Evolutionary conservation across 73 alveolate species (phyloP).

Genomic region (Blepharisma japonicum): DNA sequence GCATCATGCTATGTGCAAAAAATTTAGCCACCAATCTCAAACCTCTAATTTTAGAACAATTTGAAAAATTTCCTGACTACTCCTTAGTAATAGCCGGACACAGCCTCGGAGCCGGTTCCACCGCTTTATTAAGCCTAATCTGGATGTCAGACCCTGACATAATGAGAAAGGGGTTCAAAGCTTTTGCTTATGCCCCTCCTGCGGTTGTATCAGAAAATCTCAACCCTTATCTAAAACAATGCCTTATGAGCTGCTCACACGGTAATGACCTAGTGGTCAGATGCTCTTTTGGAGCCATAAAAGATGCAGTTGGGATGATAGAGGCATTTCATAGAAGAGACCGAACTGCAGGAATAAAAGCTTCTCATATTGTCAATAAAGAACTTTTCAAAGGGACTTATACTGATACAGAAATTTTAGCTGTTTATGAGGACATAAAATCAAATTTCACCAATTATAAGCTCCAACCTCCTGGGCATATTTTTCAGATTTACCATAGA

Average conservation of each 20-base stretch:
- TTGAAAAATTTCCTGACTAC: slow-evolving; percentile 16
- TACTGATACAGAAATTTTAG: no score
- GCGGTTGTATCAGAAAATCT: slow-evolving; percentile 9
- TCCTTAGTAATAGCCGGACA: not conserved
- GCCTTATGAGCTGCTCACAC: not conserved
- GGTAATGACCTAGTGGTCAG: slow-evolving; percentile 7
- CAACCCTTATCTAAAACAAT: not conserved
- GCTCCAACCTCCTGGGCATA: slow-evolving; percentile 23
- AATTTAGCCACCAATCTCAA: not conserved
- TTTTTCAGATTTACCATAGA: slow-evolving; percentile 3
- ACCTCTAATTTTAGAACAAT: not conserved
- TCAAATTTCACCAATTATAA: not conserved
- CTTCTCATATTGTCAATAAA: not conserved
- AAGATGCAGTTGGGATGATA: not conserved
- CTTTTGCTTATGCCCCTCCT: slow-evolving; percentile 30
- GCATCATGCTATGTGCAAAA: not conserved
- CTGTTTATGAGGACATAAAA: slow-evolving; percentile 12
- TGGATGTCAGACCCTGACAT: slow-evolving; percentile 20
- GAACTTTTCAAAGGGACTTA: not conserved
- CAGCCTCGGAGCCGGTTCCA: slow-evolving; percentile 14
- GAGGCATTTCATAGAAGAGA: not conserved
- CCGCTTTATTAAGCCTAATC: slow-evolving; percentile 5
- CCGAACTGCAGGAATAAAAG: not conserved
- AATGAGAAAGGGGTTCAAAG: not conserved
- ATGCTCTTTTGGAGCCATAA: slow-evolving; percentile 13